Percentiles rank a stretch among this genome's conserved stretches.
Conservation (phyloP, 768 basidiomycete species). For the Lactifluus piperatus region DNA sequence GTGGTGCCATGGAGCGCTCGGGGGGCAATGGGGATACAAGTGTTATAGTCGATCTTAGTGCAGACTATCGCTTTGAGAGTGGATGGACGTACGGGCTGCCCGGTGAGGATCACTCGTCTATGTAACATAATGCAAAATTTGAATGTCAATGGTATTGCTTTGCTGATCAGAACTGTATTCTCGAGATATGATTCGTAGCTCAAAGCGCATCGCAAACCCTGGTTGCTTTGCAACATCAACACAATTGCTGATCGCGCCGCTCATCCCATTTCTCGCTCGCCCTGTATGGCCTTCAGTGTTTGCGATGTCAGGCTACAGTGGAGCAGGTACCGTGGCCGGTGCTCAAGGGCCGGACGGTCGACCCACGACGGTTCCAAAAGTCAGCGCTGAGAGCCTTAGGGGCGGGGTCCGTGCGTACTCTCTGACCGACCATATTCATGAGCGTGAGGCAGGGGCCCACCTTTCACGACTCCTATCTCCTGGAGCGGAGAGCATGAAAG, state of each 20-base stretch:
- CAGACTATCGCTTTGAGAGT: constrained; percentile 91
- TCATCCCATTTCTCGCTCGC: constrained; percentile 60
- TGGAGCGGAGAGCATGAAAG: constrained; percentile 33
- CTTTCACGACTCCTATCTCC: constrained; percentile 52
- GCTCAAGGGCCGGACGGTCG: constrained; percentile 55
- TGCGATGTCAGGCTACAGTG: constrained; percentile 90
- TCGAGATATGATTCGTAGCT: constrained; percentile 52
- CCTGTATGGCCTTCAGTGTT: constrained; percentile 73
- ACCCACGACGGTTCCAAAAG: constrained; percentile 72
- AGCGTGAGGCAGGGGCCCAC: constrained; percentile 87
- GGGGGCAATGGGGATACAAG: constrained; percentile 38
- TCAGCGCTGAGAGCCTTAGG: constrained; percentile 62
- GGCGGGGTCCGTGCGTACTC: constrained; percentile 80
- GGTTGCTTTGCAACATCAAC: constrained; percentile 95
- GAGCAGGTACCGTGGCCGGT: constrained; percentile 80
- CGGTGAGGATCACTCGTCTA: constrained; percentile 62
- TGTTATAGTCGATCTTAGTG: constrained; percentile 86
- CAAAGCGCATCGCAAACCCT: constrained; percentile 91
- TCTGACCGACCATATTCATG: constrained; percentile 97
- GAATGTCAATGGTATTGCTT: constrained; percentile 29
- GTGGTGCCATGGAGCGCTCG: constrained; percentile 50
- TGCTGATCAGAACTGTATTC: constrained; percentile 70
- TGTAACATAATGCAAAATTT: constrained; percentile 29
- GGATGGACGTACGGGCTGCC: constrained; percentile 98
- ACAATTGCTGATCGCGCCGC: constrained; percentile 86